phyloP scores from a whole-genome alignment of 2,329 filamentous ascomycete species.

The Madurella fahalii region DNA sequence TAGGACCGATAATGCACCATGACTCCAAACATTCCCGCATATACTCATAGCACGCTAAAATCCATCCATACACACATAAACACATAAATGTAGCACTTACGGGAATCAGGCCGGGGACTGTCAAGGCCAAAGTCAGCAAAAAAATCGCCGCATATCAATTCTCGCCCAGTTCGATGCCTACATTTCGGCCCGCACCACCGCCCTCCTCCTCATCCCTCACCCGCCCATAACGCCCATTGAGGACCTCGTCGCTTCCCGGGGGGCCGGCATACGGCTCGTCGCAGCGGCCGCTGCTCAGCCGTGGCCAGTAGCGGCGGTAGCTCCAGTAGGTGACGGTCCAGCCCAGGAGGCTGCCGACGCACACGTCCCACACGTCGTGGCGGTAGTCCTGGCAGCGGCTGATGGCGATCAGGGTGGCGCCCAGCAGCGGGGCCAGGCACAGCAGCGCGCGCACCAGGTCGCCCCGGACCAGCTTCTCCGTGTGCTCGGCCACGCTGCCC shows the following conservation, averaged over 20 bases:
- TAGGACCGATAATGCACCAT: not conserved
- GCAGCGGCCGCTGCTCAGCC: constrained; percentile 48
- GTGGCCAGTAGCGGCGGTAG: constrained; percentile 62
- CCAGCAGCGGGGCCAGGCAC: constrained; percentile 56
- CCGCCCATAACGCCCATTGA: constrained; percentile 35
- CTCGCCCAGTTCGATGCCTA: constrained; percentile 32
- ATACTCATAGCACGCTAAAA: not conserved
- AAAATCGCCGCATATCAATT: constrained; percentile 25
- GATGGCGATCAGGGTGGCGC: constrained; percentile 64
- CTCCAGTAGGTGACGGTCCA: constrained; percentile 60
- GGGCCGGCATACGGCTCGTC: constrained; percentile 55
- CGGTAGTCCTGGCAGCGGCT: constrained; percentile 67
- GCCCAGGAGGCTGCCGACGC: constrained; percentile 57
- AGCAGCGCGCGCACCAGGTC: constrained; percentile 55
- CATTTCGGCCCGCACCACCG: constrained; percentile 31
- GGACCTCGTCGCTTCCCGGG: constrained; percentile 14
- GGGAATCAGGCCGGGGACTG: not conserved
- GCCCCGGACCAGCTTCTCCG: constrained; percentile 32
- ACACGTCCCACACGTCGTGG: constrained; percentile 68
- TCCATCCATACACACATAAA: not conserved
- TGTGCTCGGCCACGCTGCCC: constrained; percentile 19
- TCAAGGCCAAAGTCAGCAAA: constrained; percentile 18
- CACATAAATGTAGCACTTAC: not conserved
- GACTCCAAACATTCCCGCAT: not conserved
- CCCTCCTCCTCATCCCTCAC: constrained; percentile 54